Evolutionary conservation across 2,329 filamentous ascomycete species (phyloP).

Genomic region (Microcera coccophila): DNA sequence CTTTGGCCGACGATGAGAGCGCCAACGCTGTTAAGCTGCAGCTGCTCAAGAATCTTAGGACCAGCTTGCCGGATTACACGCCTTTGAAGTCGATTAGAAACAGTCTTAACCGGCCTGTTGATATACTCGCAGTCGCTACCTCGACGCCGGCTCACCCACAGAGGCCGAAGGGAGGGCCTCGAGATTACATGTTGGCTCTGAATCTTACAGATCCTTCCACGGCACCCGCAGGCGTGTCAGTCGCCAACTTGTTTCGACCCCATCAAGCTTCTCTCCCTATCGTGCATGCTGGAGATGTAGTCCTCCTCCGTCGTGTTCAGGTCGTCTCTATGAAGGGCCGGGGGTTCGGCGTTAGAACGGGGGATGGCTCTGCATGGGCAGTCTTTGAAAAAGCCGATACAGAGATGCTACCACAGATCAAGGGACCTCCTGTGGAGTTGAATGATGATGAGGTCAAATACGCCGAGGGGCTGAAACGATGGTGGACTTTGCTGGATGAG

Average conservation of each 20-base stretch:
- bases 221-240: conserved; percentile 46
- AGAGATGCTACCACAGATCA: conserved; percentile 48
- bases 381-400: conserved; percentile 50
- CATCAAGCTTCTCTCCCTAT: conserved; percentile 55
- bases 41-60: conserved; percentile 44
- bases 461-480: conserved; percentile 45
- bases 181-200: conserved; percentile 58
- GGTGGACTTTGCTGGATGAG: conserved; percentile 48
- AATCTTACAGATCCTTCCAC: conserved; percentile 54
- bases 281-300: conserved; percentile 53
- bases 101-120: conserved; percentile 46
- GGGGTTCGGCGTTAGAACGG: conserved; percentile 53
- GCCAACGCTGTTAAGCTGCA: conserved; percentile 41
- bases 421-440: conserved; percentile 57
- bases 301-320: conserved; percentile 55
- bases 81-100: conserved; percentile 50
- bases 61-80: conserved; percentile 51
- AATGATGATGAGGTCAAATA: conserved; percentile 47
- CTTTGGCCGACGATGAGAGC: conserved; percentile 23
- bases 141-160: conserved; percentile 47
- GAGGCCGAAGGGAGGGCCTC: conserved; percentile 54
- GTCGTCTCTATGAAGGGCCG: conserved; percentile 51
- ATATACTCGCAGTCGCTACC: conserved; percentile 54
- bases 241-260: conserved; percentile 57
- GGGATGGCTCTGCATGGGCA: conserved; percentile 57